Base-by-base conservation (phyloP, 2,329 filamentous ascomycete genomes). In the Capronia coronata region DNA sequence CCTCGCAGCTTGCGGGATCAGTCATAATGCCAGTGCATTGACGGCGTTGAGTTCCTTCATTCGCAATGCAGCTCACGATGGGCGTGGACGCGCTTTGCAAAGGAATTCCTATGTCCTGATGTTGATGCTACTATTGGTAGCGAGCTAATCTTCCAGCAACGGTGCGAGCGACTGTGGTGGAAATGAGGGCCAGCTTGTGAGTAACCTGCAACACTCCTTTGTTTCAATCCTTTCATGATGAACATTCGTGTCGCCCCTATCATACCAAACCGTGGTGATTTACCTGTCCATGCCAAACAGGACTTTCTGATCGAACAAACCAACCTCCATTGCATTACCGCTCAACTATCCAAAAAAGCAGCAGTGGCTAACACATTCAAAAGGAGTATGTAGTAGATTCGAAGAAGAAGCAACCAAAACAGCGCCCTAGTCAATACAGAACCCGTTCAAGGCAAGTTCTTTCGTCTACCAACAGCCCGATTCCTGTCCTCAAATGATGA, bases 181-280 rank as follows among this genome's bases (percentile, higher is more conserved):
- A n/a, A n/a, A n/a, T n/a, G n/a, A n/a, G n/a, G n/a, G n/a, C n/a
- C n/a, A n/a, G n/a, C n/a, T n/a, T n/a, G 25, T 34, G n/a, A 34
- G 30, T 34, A 7, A 10, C n/a, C 30, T 16, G 6, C 30, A 34
- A 16, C 30, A 30, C 37, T 49, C 13, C 25, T 56, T 40, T 46
- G 40, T 39, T 27, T 55, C n/a, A 46, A 30, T 48, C 29, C 14
- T 57, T 37, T 6, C 58, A 72, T 76, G 76, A 80, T 79, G 77
- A 79, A 73, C 70, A 59, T 69, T 67, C 68, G 74, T 79, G 76
- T 80, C 77, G 77, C 77, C 77, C 77, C 77, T 79, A 79, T 79
- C 77, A 71, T 70, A 79, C 75, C 66, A 69, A 51, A 45, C 34
- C 60, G 64, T 79, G 77, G 75, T 78, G 76, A 79, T 72, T n/a